Percentiles rank a stretch among this genome's conserved stretches.
These are phyloP conservation scores for Chimonanthus praecox DNA, from an alignment of 164 flowering plant genomes.

Conservation along the genomic window DNA sequence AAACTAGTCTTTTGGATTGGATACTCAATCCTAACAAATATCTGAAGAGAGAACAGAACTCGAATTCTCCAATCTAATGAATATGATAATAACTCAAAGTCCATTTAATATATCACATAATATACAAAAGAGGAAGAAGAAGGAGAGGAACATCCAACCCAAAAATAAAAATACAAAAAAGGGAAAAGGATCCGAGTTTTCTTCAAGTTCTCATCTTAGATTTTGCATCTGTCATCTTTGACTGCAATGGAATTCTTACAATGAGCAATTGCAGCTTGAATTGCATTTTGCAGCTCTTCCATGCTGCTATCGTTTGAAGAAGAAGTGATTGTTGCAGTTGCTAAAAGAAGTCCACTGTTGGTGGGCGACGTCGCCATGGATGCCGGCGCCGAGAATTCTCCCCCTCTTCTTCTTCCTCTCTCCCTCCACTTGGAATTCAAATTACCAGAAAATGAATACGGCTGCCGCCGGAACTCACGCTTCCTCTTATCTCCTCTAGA, in stretches of 20 bases:
- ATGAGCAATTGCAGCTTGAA: slow-evolving; percentile 96
- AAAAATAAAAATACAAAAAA: too few relatives aligned
- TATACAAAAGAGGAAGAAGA: not conserved
- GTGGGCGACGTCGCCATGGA: slow-evolving; percentile 76
- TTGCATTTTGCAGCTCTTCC: slow-evolving; percentile 94
- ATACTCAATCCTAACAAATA: too few relatives aligned
- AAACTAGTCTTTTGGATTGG: too few relatives aligned
- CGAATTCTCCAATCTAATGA: too few relatives aligned
- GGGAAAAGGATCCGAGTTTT: not conserved
- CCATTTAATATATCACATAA: not conserved
- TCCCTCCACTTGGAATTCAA: slow-evolving; percentile 26
- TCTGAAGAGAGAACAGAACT: too few relatives aligned
- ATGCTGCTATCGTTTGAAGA: slow-evolving; percentile 59
- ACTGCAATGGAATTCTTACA: slow-evolving; percentile 79
- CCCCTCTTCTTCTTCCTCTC: slow-evolving; percentile 21
- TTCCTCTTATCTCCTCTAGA: slow-evolving; percentile 29
- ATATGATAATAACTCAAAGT: not conserved
- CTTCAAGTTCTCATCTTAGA: slow-evolving; percentile 1
- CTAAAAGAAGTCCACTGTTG: slow-evolving; percentile 60
- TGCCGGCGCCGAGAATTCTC: slow-evolving; percentile 72
- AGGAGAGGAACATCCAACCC: not conserved
- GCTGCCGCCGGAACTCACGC: slow-evolving; percentile 18
- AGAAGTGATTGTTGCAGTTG: slow-evolving; percentile 16
- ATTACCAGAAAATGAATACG: slow-evolving; percentile 53
- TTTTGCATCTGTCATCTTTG: slow-evolving; percentile 25